Conservation (phyloP, 2,329 filamentous ascomycete species). For the Laburnicola sp. region DNA sequence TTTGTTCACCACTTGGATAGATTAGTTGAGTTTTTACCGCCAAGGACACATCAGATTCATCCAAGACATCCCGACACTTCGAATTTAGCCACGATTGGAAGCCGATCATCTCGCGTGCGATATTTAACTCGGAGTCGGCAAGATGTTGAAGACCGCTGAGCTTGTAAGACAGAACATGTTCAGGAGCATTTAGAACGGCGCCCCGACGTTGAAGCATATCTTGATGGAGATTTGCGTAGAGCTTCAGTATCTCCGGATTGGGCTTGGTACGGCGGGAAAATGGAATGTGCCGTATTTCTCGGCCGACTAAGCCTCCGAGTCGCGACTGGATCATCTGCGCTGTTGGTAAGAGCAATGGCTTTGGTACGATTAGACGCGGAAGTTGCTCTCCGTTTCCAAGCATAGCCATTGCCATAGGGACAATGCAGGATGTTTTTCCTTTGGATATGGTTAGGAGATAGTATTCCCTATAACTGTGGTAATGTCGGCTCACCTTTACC, state of each 20-base stretch:
- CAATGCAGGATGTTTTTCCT: conserved; percentile 67
- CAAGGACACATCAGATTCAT: conserved; percentile 56
- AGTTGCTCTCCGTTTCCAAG: not conserved
- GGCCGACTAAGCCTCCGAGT: not conserved
- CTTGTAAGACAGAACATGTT: conserved; percentile 64
- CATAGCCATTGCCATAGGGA: conserved; percentile 9
- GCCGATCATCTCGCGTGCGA: conserved; percentile 52
- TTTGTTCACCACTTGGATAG: no score
- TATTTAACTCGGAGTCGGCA: conserved; percentile 46
- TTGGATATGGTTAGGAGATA: conserved; percentile 23
- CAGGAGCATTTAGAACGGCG: conserved; percentile 61
- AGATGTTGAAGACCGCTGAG: conserved; percentile 61
- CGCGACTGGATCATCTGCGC: conserved; percentile 3
- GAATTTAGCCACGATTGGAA: conserved; percentile 55
- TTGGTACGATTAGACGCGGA: not conserved
- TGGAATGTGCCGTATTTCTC: conserved; percentile 42
- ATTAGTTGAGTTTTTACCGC: no score
- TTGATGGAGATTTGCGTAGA: conserved; percentile 46
- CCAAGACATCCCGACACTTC: conserved; percentile 60
- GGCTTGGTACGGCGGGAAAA: conserved; percentile 52
- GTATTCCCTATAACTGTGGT: not conserved
- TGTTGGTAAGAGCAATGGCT: conserved; percentile 2
- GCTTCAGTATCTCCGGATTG: not conserved
- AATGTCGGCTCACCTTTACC: conserved; percentile 23
- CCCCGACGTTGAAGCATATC: conserved; percentile 47